These are phyloP conservation scores for Thalassiosira hispida DNA, from an alignment of 352 stramenopile genomes.

Conservation along the genomic window DNA sequence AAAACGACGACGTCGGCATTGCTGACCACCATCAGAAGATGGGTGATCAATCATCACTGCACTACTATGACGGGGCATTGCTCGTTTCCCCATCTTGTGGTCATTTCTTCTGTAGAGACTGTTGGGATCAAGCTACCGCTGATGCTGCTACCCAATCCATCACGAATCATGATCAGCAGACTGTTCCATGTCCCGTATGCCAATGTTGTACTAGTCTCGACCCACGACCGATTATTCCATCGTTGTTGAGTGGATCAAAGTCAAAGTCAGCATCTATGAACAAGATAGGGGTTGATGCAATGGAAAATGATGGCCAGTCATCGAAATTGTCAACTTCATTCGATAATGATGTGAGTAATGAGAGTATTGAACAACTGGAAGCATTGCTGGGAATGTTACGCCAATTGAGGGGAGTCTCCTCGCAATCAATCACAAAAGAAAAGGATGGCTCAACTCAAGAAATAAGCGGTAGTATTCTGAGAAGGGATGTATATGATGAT, in stretches of 20 bases:
- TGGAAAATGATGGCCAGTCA: background rate
- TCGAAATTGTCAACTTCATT: background rate
- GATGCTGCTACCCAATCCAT: no score
- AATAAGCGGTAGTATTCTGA: constrained; percentile 33
- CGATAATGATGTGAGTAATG: background rate
- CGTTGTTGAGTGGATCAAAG: constrained; percentile 5
- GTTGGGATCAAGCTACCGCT: constrained; percentile 6
- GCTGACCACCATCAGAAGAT: background rate
- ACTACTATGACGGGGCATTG: constrained; percentile 8
- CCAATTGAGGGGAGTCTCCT: constrained; percentile 7
- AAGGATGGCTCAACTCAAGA: background rate
- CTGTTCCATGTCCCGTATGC: constrained; percentile 4
- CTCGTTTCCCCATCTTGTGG: constrained; percentile 11
- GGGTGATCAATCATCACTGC: no score
- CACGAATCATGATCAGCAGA: constrained; percentile 3
- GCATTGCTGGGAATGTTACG: constrained; percentile 18
- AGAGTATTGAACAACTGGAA: background rate
- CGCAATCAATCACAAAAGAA: background rate
- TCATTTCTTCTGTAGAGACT: constrained; percentile 12
- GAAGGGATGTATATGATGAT: background rate
- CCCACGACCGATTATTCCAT: constrained; percentile 12
- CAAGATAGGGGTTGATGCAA: background rate
- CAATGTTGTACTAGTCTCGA: background rate
- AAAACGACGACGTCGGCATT: background rate
- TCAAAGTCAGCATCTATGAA: no score